Evolutionary conservation across 2,329 filamentous ascomycete species (phyloP).

Genomic region (Pseudogymnoascus destructans): DNA sequence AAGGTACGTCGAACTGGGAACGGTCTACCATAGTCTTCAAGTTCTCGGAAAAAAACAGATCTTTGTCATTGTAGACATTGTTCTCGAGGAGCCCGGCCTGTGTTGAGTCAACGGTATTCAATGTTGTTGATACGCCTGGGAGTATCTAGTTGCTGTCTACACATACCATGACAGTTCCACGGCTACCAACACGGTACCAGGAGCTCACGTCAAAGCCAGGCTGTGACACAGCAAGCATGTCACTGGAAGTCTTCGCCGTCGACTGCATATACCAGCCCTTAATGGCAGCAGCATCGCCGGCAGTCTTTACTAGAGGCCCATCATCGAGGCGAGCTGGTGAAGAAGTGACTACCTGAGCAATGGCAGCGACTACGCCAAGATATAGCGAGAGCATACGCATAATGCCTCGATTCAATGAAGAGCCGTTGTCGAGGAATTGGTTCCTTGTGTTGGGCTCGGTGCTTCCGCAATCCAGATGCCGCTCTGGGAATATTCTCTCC

Average conservation of each 20-base stretch:
- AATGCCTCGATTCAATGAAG: neutral
- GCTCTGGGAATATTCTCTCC: neutral
- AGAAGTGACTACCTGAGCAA: neutral
- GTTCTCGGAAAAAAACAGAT: constrained; percentile 43
- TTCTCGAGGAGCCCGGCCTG: constrained; percentile 32
- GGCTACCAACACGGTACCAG: constrained; percentile 11
- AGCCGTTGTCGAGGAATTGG: neutral
- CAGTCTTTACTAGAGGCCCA: neutral
- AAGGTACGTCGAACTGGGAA: constrained; percentile 38
- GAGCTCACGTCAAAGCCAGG: constrained; percentile 33
- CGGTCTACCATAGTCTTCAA: constrained; percentile 31
- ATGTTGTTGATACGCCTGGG: neutral
- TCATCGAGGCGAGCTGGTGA: neutral
- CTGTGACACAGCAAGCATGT: constrained; percentile 30
- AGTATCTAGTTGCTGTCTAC: neutral
- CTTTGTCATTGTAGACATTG: constrained; percentile 37
- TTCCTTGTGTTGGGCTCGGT: neutral
- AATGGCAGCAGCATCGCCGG: constrained; percentile 2
- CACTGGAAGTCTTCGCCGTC: constrained; percentile 26
- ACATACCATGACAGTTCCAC: constrained; percentile 10
- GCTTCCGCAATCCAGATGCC: neutral
- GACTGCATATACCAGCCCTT: constrained; percentile 37
- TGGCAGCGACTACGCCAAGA: neutral
- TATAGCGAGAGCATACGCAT: neutral
- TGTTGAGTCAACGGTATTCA: neutral